phyloP scores from a whole-genome alignment of 2,329 filamentous ascomycete genomes.

The Talaromyces atroroseus region DNA sequence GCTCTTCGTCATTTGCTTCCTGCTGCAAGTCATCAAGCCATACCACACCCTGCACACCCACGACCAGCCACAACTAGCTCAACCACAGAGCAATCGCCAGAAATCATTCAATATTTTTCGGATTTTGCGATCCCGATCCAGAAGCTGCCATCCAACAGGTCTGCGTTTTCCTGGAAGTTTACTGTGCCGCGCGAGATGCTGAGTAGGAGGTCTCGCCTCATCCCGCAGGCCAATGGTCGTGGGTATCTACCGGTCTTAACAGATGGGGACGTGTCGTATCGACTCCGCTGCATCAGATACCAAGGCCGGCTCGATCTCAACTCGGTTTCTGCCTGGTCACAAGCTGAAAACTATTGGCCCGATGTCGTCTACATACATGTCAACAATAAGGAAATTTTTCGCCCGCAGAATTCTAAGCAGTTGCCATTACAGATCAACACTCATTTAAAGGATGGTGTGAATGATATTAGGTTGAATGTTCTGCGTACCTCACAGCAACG shows the following conservation, averaged over 20 bases:
- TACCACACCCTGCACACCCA: background rate
- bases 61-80: background rate
- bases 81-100: background rate
- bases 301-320: slow-evolving; percentile 25
- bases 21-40: background rate
- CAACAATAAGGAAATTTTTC: slow-evolving; percentile 55
- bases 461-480: slow-evolving; percentile 53
- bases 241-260: slow-evolving; percentile 29
- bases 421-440: slow-evolving; percentile 68
- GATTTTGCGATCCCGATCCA: slow-evolving; percentile 28
- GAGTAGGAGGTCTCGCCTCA: slow-evolving; percentile 28
- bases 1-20: background rate
- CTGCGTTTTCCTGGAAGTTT: slow-evolving; percentile 32
- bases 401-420: slow-evolving; percentile 69
- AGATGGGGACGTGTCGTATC: slow-evolving; percentile 57
- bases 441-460: slow-evolving; percentile 54
- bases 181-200: slow-evolving; percentile 26
- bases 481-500: slow-evolving; percentile 36
- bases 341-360: slow-evolving; percentile 65
- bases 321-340: slow-evolving; percentile 55
- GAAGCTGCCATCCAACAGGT: slow-evolving; percentile 21
- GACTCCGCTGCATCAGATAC: slow-evolving; percentile 61
- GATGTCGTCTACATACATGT: slow-evolving; percentile 62
- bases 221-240: slow-evolving; percentile 14
- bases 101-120: slow-evolving; percentile 31